Evolutionary conservation across 306 rosid genomes (phyloP).

Genomic region (Parietaria judaica): DNA sequence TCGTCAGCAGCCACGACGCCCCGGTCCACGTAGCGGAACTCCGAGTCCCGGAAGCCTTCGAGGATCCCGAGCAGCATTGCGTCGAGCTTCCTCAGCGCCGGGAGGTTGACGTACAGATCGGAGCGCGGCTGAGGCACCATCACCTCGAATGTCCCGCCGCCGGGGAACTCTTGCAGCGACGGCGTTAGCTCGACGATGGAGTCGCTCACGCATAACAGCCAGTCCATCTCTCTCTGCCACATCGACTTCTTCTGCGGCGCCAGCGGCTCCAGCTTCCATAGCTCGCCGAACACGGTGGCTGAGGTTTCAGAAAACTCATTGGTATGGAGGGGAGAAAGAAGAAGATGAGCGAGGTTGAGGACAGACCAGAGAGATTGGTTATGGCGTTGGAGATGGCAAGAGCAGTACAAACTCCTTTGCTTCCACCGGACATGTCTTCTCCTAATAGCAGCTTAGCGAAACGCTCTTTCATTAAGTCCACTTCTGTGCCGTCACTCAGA

Average conservation of each 20-base stretch:
- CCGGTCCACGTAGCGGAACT: constrained; percentile 35
- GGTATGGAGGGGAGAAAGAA: too few relatives aligned
- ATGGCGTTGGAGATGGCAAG: constrained; percentile 45
- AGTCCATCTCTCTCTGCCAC: constrained; percentile 45
- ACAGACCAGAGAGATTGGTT: constrained; percentile 40
- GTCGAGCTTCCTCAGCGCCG: constrained; percentile 44
- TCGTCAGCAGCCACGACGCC: constrained; percentile 26
- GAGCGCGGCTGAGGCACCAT: constrained; percentile 40
- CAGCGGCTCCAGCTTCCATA: constrained; percentile 43
- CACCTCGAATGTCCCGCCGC: constrained; percentile 37
- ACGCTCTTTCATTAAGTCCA: constrained; percentile 40
- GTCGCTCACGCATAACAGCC: constrained; percentile 37
- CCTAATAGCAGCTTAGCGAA: constrained; percentile 46
- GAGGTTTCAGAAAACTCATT: neutral
- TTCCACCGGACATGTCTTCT: constrained; percentile 50
- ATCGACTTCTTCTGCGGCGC: constrained; percentile 30
- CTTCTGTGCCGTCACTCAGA: constrained; percentile 15
- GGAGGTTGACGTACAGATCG: constrained; percentile 33
- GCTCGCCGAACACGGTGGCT: constrained; percentile 38
- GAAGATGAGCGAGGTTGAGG: neutral
- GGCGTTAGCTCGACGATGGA: constrained; percentile 44
- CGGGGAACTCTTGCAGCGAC: constrained; percentile 33
- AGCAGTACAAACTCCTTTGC: constrained; percentile 40
- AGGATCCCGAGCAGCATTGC: constrained; percentile 39
- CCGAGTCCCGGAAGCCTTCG: constrained; percentile 28